Evolutionary conservation across 495 filamentous ascomycete species (phyloP).

Genomic region (Xylaria castorea): DNA sequence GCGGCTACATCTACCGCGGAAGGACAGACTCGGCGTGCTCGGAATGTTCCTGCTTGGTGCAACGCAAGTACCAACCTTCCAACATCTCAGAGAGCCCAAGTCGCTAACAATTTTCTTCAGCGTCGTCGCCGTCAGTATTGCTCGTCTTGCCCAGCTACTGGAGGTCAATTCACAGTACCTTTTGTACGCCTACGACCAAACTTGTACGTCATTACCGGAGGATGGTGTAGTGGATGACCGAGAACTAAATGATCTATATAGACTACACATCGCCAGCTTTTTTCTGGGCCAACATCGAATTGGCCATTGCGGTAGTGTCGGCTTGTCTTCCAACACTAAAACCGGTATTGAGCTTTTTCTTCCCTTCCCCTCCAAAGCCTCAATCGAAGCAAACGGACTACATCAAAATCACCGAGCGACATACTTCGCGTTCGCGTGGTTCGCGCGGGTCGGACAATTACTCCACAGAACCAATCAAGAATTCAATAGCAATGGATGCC

Average conservation of each 20-base stretch:
- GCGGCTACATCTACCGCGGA: slow-evolving; percentile 50
- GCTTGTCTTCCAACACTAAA: slow-evolving; percentile 46
- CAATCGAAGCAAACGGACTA: slow-evolving; percentile 14
- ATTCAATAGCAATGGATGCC: neutral
- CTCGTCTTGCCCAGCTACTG: slow-evolving; percentile 28
- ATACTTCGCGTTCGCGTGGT: neutral
- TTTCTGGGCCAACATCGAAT: slow-evolving; percentile 46
- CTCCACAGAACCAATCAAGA: slow-evolving; percentile 5
- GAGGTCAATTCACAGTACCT: slow-evolving; percentile 32
- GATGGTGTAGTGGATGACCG: neutral
- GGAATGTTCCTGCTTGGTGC: slow-evolving; percentile 55
- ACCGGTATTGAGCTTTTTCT: slow-evolving; percentile 24
- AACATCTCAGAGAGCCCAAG: neutral
- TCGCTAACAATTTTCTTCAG: slow-evolving; percentile 26
- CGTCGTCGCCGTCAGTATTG: slow-evolving; percentile 33
- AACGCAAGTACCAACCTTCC: slow-evolving; percentile 48
- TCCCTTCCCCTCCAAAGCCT: slow-evolving; percentile 11
- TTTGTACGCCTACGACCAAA: slow-evolving; percentile 35
- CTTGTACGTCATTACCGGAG: slow-evolving; percentile 29
- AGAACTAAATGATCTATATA: slow-evolving; percentile 5
- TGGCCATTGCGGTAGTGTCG: slow-evolving; percentile 42
- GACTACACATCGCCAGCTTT: slow-evolving; percentile 36
- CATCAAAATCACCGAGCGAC: slow-evolving; percentile 18
- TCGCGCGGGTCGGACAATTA: slow-evolving; percentile 11
- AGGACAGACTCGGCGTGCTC: slow-evolving; percentile 55